A percentile compares a stretch with the other conserved stretches of the same genome.
These are phyloP conservation scores for Beauveria sp. DNA, from an alignment of 2,329 filamentous ascomycete genomes.

Conservation along the genomic window DNA sequence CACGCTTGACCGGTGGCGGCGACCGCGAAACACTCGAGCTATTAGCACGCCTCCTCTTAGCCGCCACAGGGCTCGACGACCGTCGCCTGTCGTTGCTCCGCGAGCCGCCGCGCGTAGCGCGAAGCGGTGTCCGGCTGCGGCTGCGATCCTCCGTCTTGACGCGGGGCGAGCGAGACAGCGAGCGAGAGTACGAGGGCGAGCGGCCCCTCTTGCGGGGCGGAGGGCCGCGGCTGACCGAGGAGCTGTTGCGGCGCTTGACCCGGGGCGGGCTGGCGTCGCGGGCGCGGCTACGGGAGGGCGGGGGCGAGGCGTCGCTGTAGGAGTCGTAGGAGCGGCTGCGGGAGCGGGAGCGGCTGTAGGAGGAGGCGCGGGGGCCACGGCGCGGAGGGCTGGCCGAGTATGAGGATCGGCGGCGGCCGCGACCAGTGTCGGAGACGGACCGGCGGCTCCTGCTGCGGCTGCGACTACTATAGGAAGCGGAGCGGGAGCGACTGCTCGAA, in stretches of 20 bases:
- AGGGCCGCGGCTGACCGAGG: neutral
- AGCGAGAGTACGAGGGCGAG: constrained; percentile 5
- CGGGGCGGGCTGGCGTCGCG: constrained; percentile 2
- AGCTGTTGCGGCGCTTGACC: constrained; percentile 5
- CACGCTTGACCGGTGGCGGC: constrained; percentile 25
- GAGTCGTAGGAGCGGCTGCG: constrained; percentile 9
- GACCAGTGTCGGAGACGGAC: neutral
- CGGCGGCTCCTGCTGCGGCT: constrained; percentile 16
- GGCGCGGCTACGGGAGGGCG: neutral
- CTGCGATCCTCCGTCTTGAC: neutral
- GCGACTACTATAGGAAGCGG: constrained; percentile 34
- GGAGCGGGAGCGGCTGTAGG: constrained; percentile 8
- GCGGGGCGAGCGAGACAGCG: neutral
- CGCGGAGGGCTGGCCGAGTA: neutral
- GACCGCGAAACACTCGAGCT: constrained; percentile 25
- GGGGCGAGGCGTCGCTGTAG: constrained; percentile 4
- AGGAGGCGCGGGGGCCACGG: neutral
- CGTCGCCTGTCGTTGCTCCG: neutral
- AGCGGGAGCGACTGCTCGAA: constrained; percentile 25
- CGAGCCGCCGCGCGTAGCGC: neutral
- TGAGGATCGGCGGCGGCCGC: neutral
- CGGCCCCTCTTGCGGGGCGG: constrained; percentile 1
- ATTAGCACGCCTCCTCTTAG: constrained; percentile 14
- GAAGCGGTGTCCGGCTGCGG: neutral
- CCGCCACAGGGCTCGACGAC: constrained; percentile 21